These are phyloP conservation scores for Apophysomyces elegans DNA, from an alignment of 371 early-diverging fungal species.

Conservation along the genomic window DNA sequence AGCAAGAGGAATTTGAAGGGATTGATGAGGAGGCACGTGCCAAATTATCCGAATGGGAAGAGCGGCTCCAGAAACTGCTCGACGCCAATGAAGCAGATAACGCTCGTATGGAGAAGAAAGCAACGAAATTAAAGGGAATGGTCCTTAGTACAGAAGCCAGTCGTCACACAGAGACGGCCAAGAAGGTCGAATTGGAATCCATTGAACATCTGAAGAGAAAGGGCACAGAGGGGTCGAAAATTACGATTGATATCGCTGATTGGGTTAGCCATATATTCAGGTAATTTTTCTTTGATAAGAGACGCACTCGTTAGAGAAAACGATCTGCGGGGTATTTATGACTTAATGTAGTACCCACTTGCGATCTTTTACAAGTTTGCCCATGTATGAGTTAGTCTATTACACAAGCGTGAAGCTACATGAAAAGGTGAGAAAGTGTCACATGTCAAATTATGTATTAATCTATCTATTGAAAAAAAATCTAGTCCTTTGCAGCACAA, in stretches of 20 bases:
- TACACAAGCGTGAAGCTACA: constrained; percentile 71
- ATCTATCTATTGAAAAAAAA: background rate
- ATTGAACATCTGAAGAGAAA: constrained; percentile 39
- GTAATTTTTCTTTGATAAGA: constrained; percentile 25
- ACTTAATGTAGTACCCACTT: constrained; percentile 46
- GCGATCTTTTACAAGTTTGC: constrained; percentile 55
- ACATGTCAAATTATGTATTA: background rate
- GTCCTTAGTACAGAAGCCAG: constrained; percentile 28
- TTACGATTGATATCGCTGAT: constrained; percentile 58
- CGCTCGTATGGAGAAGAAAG: constrained; percentile 28
- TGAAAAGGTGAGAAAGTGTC: constrained; percentile 58
- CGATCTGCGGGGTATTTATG: background rate
- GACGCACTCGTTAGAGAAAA: background rate
- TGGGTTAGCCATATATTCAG: constrained; percentile 38
- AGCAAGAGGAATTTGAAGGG: constrained; percentile 8
- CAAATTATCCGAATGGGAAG: constrained; percentile 16
- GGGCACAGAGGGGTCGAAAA: constrained; percentile 41
- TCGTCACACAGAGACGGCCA: constrained; percentile 56
- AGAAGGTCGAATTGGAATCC: constrained; percentile 40
- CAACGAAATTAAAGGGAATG: constrained; percentile 41
- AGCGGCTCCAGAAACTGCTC: constrained; percentile 22
- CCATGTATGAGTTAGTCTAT: constrained; percentile 78
- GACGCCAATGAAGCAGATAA: constrained; percentile 1
- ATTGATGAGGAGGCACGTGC: constrained; percentile 16
- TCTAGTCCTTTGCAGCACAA: constrained; percentile 79